These are phyloP conservation scores for Dioscorea alata DNA, from an alignment of 106 monocot species.

Conservation along the genomic window DNA sequence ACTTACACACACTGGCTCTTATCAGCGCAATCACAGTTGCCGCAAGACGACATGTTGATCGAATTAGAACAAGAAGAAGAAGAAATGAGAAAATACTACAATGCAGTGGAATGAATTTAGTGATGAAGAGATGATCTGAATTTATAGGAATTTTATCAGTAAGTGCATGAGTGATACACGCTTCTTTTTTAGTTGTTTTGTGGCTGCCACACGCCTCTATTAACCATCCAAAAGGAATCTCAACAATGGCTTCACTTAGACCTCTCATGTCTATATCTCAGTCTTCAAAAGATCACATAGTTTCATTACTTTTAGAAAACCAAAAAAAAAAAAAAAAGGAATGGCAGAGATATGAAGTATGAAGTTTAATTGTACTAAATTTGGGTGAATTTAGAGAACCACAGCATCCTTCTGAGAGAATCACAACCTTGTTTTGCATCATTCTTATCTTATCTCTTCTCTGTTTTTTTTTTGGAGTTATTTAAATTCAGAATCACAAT, in stretches of 20 bases:
- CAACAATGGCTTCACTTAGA: neutral
- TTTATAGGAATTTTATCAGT: slow-evolving; percentile 6
- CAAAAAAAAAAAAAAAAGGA: too few species aligned
- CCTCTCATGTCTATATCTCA: neutral
- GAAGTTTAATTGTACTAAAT: too few species aligned
- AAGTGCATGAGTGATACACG: neutral
- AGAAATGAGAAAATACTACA: neutral
- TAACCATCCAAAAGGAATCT: slow-evolving; percentile 7
- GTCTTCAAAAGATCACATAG: neutral
- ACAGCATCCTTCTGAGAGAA: too few species aligned
- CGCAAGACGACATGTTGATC: slow-evolving; percentile 64
- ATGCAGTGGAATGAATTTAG: neutral
- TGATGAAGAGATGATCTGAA: neutral
- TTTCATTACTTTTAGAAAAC: too few species aligned
- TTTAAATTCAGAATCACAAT: too few species aligned
- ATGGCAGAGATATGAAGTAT: too few species aligned
- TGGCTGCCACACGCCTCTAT: slow-evolving; percentile 6
- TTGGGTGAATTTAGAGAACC: too few species aligned
- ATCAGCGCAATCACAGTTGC: slow-evolving; percentile 81
- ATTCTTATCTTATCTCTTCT: too few species aligned
- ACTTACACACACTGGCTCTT: slow-evolving; percentile 82
- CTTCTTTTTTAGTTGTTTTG: neutral
- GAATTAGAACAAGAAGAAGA: neutral
- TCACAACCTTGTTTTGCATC: too few species aligned
- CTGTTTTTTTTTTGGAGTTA: too few species aligned